These are phyloP conservation scores for Aspergillus neoniger DNA, from an alignment of 2,329 filamentous ascomycete genomes.

Conservation along the genomic window DNA sequence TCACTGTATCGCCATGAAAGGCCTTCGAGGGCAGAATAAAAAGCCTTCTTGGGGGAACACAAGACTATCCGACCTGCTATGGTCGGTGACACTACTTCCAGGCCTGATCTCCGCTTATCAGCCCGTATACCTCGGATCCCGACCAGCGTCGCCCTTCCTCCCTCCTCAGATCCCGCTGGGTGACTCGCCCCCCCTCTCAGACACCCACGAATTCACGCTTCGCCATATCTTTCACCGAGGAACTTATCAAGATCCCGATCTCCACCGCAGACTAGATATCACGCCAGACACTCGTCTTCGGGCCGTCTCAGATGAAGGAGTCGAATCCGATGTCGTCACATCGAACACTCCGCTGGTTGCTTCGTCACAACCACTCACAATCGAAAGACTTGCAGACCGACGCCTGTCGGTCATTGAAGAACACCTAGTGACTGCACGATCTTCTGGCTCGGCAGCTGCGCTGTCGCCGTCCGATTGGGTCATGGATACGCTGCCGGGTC, in stretches of 20 bases:
- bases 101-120: slow-evolving; percentile 24
- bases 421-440: slow-evolving; percentile 71
- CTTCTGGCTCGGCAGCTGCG: slow-evolving; percentile 66
- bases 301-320: slow-evolving; percentile 43
- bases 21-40: slow-evolving; percentile 16
- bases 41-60: slow-evolving; percentile 18
- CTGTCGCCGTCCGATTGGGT: slow-evolving; percentile 79
- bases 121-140: slow-evolving; percentile 28
- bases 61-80: slow-evolving; percentile 21
- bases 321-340: slow-evolving; percentile 44
- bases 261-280: slow-evolving; percentile 78
- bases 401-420: slow-evolving; percentile 74
- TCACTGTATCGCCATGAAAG: slow-evolving; percentile 26
- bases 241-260: slow-evolving; percentile 71
- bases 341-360: slow-evolving; percentile 58
- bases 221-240: slow-evolving; percentile 94
- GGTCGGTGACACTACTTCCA: slow-evolving; percentile 27
- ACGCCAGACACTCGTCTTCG: slow-evolving; percentile 59
- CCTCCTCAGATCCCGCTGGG: slow-evolving; percentile 37
- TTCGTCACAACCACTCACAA: slow-evolving; percentile 66
- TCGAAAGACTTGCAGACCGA: slow-evolving; percentile 80
- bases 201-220: slow-evolving; percentile 52
- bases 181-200: slow-evolving; percentile 22
- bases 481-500: slow-evolving; percentile 73
- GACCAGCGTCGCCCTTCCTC: slow-evolving; percentile 31